Base-by-base conservation (phyloP, 768 basidiomycete species). In the Coprinopsis sp. region DNA sequence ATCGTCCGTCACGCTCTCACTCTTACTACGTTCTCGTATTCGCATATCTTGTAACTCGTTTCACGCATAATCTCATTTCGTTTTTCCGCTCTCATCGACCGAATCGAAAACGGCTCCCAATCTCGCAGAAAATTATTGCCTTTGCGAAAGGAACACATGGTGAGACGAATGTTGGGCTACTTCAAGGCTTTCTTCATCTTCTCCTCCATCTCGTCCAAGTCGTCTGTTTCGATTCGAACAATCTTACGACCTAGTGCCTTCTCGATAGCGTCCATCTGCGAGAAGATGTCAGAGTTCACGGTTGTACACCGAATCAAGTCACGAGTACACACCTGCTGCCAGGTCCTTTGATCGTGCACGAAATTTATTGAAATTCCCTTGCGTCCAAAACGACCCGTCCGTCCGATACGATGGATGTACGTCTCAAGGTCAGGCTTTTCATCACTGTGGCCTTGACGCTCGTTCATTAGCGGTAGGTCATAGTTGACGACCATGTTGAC, bases 401-500 rank as follows among this genome's bases (percentile, higher is more conserved):
- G 90, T 40, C 95, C 95, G 49, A 99, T 97, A 53, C 96, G 84
- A 66, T 99, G 96, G 37, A 98, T 85, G 62, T 99, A 99, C 1
- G 95, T 98, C 72, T 98, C 96, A 37, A 93, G 76, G 61, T 99
- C 96, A 0, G 92, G 91, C 49, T 68, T 75, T 51, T 87, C 84
- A 19, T 61, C 64, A 3, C 33, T 30, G 19, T n/a, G 25, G 6
- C 61, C 56, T 53, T 69, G 64, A 44, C 72, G 81, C 57, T 89
- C 87, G 54, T 81, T 84, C 78, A 89, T 81, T 37, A 92, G 69
- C 0, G 94, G 93, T 22, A 96, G 77, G 61, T 97, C 94, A 61
- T 98, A 99, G 69, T 98, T 98, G 65, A 99, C 92, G n/a, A 98
- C 95, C 93, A 99, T 93, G 74, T 97, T 99, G 57, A 99, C 96